Conservation (phyloP, 352 stramenopile species). For the Albugo laibachii region DNA sequence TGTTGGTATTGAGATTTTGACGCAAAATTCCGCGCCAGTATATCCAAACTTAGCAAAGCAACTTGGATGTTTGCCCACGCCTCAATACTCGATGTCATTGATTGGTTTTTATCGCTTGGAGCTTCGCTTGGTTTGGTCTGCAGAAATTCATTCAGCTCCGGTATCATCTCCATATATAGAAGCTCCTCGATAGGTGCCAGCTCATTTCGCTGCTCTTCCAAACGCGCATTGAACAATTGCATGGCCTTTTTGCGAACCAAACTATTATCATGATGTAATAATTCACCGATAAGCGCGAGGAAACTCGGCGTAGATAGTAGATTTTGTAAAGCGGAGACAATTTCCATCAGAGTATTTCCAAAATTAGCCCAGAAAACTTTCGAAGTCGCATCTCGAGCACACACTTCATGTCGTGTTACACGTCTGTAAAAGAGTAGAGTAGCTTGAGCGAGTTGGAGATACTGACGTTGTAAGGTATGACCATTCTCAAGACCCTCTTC, state of each 20-base stretch:
- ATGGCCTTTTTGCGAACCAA: constrained; percentile 78
- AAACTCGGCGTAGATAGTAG: constrained; percentile 72
- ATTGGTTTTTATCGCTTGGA: constrained; percentile 3
- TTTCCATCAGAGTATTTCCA: constrained; percentile 37
- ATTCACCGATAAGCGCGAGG: constrained; percentile 61
- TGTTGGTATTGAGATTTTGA: constrained; percentile 22
- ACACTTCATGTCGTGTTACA: constrained; percentile 21
- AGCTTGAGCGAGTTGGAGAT: constrained; percentile 55
- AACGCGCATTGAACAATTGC: constrained; percentile 73
- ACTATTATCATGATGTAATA: constrained; percentile 71
- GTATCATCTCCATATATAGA: constrained; percentile 76
- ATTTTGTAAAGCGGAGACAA: constrained; percentile 56
- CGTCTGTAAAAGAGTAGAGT: constrained; percentile 69
- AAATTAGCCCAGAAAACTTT: constrained; percentile 36
- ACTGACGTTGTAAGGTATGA: constrained; percentile 48
- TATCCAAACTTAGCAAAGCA: constrained; percentile 63
- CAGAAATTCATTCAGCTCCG: constrained; percentile 56
- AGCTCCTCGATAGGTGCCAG: constrained; percentile 48
- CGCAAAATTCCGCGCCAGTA: constrained; percentile 66
- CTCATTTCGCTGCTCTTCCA: constrained; percentile 39
- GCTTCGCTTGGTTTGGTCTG: constrained; percentile 32
- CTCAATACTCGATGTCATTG: no score
- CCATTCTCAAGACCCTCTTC: constrained; percentile 14
- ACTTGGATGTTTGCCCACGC: constrained; percentile 41
- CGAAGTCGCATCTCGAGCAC: not conserved